These are phyloP conservation scores for Sporothrix brasiliensis DNA, from an alignment of 2,329 filamentous ascomycete genomes.

Conservation along the genomic window DNA sequence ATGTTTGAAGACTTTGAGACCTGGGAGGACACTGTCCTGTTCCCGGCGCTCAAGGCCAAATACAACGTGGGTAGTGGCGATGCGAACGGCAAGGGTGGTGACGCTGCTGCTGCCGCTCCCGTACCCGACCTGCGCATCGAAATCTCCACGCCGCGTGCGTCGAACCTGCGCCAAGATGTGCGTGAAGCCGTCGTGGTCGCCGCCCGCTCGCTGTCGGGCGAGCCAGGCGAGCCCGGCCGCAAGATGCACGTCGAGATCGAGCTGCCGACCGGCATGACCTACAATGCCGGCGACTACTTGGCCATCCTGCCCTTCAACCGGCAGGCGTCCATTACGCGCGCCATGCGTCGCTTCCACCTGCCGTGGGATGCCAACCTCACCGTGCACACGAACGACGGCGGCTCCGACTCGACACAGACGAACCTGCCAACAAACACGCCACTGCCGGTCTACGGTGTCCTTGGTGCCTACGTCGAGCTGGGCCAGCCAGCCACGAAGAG, in stretches of 20 bases:
- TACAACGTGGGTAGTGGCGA: constrained; percentile 46
- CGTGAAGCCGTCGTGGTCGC: constrained; percentile 59
- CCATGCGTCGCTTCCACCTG: constrained; percentile 65
- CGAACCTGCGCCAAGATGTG: constrained; percentile 52
- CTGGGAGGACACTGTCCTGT: constrained; percentile 64
- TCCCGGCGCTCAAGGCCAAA: constrained; percentile 49
- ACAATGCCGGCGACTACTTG: constrained; percentile 74
- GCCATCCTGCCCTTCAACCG: constrained; percentile 73
- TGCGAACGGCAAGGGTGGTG: not conserved
- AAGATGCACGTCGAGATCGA: constrained; percentile 68
- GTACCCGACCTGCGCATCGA: constrained; percentile 48
- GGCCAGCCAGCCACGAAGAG: constrained; percentile 60
- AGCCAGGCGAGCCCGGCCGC: constrained; percentile 43
- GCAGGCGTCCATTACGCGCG: constrained; percentile 61
- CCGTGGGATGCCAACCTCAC: constrained; percentile 69
- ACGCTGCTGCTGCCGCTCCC: not conserved
- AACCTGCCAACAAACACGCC: constrained; percentile 57
- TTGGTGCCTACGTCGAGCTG: constrained; percentile 72
- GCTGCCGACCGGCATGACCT: constrained; percentile 66
- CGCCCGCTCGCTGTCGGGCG: constrained; percentile 51
- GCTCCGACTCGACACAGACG: constrained; percentile 51
- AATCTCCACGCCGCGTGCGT: constrained; percentile 48
- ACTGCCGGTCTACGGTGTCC: constrained; percentile 64
- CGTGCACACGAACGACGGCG: constrained; percentile 55
- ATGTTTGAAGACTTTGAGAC: constrained; percentile 69